Conservation (phyloP, 2,329 filamentous ascomycete genomes). For the Saccharata proteae region DNA sequence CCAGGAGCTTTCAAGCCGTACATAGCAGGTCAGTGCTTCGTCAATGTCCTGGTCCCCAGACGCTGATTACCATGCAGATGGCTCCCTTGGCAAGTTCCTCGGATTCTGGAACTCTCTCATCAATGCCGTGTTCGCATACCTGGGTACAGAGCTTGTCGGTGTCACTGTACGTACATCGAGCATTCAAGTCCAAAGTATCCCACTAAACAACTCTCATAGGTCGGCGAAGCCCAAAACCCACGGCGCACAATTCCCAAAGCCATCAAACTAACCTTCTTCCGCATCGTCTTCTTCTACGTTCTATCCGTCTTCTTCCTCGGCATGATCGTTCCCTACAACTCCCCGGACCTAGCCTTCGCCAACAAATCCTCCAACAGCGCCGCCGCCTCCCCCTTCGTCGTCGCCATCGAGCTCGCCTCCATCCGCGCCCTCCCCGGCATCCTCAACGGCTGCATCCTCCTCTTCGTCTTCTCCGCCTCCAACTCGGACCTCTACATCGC, state of each 20-base stretch:
- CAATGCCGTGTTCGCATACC: conserved; percentile 66
- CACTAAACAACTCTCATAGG: no score
- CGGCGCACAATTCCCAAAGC: conserved; percentile 64
- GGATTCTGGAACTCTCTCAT: conserved; percentile 57
- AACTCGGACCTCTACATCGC: conserved; percentile 70
- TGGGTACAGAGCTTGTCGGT: conserved; percentile 63
- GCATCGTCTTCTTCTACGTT: conserved; percentile 71
- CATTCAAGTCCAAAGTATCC: no score
- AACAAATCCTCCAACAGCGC: conserved; percentile 39
- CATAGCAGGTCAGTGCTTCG: conserved; percentile 14
- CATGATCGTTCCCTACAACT: conserved; percentile 65
- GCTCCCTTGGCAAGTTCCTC: conserved; percentile 29
- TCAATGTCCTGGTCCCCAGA: neutral
- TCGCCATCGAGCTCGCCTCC: conserved; percentile 53
- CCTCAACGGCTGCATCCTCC: conserved; percentile 60
- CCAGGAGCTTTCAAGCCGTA: conserved; percentile 34
- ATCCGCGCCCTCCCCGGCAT: conserved; percentile 54
- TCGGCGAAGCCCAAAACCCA: conserved; percentile 69
- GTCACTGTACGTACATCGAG: no score
- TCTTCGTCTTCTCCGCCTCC: conserved; percentile 66
- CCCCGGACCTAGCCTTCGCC: conserved; percentile 45
- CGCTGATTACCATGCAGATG: neutral
- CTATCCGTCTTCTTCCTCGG: conserved; percentile 62
- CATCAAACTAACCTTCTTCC: conserved; percentile 71
- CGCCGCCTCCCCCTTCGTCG: conserved; percentile 61